Evolutionary conservation across 352 stramenopile species (phyloP), one percentile per base, ranked within the genome.

Genomic region (Phytophthora pisi): DNA sequence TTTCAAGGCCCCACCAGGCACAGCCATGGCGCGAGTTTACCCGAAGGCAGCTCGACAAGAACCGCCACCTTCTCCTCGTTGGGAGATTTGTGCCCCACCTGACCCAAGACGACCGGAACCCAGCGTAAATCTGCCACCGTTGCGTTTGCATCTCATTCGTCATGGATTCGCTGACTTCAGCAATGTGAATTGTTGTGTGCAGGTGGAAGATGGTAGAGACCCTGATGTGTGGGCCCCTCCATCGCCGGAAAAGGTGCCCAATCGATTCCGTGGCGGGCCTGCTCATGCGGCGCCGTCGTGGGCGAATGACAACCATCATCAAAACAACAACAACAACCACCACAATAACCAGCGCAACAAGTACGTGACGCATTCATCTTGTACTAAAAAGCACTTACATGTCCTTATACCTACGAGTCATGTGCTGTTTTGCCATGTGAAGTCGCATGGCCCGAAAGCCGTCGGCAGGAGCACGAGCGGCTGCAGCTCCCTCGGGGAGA

Each of bases 211-310:
- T 4, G 64, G 71, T 51, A 66, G 70, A 8, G 86, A 92, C 38
- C 86, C 82, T 8, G 86, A 94, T 45, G 82, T 94, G 20, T 94
- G 86, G 86, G 82, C 79, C 8, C 80, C 83, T 13, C 86, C 84
- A 15, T 88, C 86, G 4, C 86, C 84, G 16, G 83, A 91, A 47
- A 75, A 81, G 23, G 18, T 75, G 15, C 68, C 64, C 23, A 66
- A 66, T 54, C 59, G 59, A 30, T 63, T 66, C 3, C 68, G 74
- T 20, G 64, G 68, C 36, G 69, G 55, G 31, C 65, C 73, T 28
- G 72, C 64, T 51, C 79, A 76, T 43, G 68, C 76, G 3, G 57
- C 81, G 16, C 81, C 79, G 28, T 77, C 81, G 4, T 91, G 83
- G 81, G 83, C 83, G 13, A 79, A 84, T 36, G 70, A 84, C 34